phyloP scores from a whole-genome alignment of 306 rosid species.

The Ormosia emarginata region DNA sequence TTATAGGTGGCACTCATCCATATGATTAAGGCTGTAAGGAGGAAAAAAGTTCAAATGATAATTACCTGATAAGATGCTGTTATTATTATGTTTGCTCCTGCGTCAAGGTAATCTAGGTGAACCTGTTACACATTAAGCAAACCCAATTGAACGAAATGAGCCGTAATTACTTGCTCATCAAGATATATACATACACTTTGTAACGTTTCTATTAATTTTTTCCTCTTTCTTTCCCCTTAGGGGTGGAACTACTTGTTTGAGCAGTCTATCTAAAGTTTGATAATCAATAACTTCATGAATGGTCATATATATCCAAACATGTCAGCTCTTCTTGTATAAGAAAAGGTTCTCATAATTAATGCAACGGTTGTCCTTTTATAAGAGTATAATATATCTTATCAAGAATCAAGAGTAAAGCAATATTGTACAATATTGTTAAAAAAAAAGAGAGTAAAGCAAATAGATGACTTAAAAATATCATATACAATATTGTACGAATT shows the following conservation, averaged over 20 bases:
- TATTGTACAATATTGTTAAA: too few species aligned
- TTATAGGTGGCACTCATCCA: background rate
- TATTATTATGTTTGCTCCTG: conserved; percentile 82
- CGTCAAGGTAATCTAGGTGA: conserved; percentile 85
- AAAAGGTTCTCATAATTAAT: background rate
- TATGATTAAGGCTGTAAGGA: background rate
- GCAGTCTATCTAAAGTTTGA: too few species aligned
- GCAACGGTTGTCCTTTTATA: background rate
- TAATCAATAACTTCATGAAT: too few species aligned
- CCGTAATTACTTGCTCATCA: background rate
- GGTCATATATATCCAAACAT: background rate
- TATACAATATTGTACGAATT: too few species aligned
- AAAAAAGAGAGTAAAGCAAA: background rate
- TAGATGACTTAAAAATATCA: background rate
- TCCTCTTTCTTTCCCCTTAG: background rate
- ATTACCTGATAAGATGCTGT: conserved; percentile 92
- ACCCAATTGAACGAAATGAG: background rate
- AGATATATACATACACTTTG: background rate
- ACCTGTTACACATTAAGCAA: conserved; percentile 46
- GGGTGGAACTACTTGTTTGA: background rate
- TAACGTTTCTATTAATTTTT: background rate
- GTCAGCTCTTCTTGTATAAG: conserved; percentile 8
- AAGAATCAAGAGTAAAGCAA: background rate
- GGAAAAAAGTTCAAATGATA: background rate
- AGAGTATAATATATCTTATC: background rate